These are phyloP conservation scores for Gaultheria prostrata DNA, from an alignment of 148 eudicot genomes.

Conservation along the genomic window DNA sequence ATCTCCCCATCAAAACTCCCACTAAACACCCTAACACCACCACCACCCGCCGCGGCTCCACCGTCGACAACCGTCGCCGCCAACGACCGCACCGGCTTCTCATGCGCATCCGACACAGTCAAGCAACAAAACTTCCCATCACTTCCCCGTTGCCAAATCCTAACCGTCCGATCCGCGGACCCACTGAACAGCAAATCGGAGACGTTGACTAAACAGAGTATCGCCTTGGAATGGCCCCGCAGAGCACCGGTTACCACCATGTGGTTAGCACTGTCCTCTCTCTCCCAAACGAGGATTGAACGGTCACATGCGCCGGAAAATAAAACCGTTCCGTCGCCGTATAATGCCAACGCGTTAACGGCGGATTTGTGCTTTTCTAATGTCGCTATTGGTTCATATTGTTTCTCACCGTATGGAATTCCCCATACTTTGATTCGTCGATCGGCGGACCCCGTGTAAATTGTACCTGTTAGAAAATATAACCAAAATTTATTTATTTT, in stretches of 20 bases:
- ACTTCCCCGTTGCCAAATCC: slow-evolving; percentile 56
- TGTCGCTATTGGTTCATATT: slow-evolving; percentile 41
- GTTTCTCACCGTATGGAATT: not conserved
- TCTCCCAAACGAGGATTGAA: slow-evolving; percentile 75
- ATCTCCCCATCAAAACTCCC: slow-evolving; percentile 65
- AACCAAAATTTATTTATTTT: not conserved
- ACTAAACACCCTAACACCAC: slow-evolving; percentile 45
- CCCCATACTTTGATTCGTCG: slow-evolving; percentile 55
- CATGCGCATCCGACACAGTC: slow-evolving; percentile 47
- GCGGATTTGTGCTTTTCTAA: slow-evolving; percentile 69
- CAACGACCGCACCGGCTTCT: slow-evolving; percentile 55
- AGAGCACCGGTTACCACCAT: slow-evolving; percentile 64
- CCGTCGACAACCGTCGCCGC: slow-evolving; percentile 41
- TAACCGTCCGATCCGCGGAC: slow-evolving; percentile 76
- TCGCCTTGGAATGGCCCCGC: slow-evolving; percentile 66
- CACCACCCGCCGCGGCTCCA: not conserved
- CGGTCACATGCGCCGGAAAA: slow-evolving; percentile 81
- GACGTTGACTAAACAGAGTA: slow-evolving; percentile 53
- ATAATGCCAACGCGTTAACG: slow-evolving; percentile 62
- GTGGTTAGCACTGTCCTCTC: slow-evolving; percentile 43
- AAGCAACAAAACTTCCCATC: slow-evolving; percentile 52
- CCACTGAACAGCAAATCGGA: slow-evolving; percentile 63
- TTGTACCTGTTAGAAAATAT: slow-evolving; percentile 20
- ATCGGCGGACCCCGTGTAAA: slow-evolving; percentile 72
- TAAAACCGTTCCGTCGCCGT: slow-evolving; percentile 39